Conservation (phyloP, 2,329 filamentous ascomycete species). For the Colletotrichum sp. region DNA sequence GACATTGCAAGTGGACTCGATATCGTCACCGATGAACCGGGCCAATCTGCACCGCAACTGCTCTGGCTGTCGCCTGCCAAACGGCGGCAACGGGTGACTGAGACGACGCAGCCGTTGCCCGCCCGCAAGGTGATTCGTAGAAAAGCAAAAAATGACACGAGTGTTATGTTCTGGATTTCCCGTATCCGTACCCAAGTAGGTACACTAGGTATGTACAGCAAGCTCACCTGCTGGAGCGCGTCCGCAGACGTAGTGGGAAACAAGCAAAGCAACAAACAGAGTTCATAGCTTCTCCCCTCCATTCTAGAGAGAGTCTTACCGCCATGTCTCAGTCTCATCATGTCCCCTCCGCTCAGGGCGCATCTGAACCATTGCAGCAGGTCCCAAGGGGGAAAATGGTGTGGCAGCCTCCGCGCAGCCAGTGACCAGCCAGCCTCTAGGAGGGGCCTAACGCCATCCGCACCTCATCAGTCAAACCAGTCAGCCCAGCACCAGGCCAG, state of each 20-base stretch:
- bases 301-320: slow-evolving; percentile 4
- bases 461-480: slow-evolving; percentile 7
- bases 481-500: not conserved
- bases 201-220: not conserved
- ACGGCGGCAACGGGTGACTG: not conserved
- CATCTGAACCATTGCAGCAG: slow-evolving; percentile 13
- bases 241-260: not conserved
- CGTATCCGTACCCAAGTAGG: not conserved
- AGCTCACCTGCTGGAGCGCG: not conserved
- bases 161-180: not conserved
- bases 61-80: not conserved
- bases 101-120: not conserved
- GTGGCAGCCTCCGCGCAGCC: slow-evolving; percentile 12
- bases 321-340: slow-evolving; percentile 20
- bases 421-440: not conserved
- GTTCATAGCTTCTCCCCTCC: slow-evolving; percentile 13
- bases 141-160: slow-evolving; percentile 9
- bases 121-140: not conserved
- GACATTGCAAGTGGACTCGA: not conserved
- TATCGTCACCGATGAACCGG: not conserved
- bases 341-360: slow-evolving; percentile 14
- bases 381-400: not conserved
- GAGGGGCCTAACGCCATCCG: slow-evolving; percentile 10
- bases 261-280: slow-evolving; percentile 8
- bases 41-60: slow-evolving; percentile 6